A percentile compares a stretch with the other conserved stretches of the same genome.
Evolutionary conservation across 2,329 filamentous ascomycete species (phyloP).

Genomic region (Dothistroma septosporum): DNA sequence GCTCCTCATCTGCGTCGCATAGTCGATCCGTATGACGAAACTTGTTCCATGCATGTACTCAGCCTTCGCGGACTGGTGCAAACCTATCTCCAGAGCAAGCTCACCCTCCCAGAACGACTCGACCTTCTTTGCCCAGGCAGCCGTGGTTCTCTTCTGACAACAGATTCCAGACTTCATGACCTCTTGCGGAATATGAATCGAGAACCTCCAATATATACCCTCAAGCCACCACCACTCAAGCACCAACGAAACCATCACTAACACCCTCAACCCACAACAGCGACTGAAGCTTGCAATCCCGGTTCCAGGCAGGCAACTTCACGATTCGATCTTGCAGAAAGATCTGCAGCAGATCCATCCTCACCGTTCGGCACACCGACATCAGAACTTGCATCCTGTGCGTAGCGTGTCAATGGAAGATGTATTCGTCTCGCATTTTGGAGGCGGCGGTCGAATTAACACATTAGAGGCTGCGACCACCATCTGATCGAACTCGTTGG

Average conservation of each 20-base stretch:
- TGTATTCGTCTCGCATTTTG: background rate
- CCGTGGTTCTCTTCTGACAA: background rate
- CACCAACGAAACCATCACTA: constrained; percentile 11
- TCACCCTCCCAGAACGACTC: constrained; percentile 11
- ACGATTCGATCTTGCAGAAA: constrained; percentile 16
- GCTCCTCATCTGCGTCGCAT: constrained; percentile 6
- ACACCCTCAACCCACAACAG: constrained; percentile 15
- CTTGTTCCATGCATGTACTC: constrained; percentile 4
- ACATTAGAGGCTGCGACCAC: background rate
- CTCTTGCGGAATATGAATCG: background rate
- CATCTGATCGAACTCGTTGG: background rate
- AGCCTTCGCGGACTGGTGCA: constrained; percentile 11
- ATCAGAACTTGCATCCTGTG: background rate
- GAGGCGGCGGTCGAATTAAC: constrained; percentile 2
- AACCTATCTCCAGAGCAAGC: constrained; percentile 8
- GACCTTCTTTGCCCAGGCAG: background rate
- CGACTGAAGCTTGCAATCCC: constrained; percentile 19
- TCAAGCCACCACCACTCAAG: constrained; percentile 21
- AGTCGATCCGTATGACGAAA: constrained; percentile 16
- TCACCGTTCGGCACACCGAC: constrained; percentile 4
- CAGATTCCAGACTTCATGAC: background rate
- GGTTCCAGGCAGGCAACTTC: constrained; percentile 18
- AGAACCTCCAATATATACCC: constrained; percentile 18
- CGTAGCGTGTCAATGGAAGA: background rate
- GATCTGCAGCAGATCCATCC: constrained; percentile 12